phyloP scores from a whole-genome alignment of 441 rosid species.

The Adansonia rubrostipa region DNA sequence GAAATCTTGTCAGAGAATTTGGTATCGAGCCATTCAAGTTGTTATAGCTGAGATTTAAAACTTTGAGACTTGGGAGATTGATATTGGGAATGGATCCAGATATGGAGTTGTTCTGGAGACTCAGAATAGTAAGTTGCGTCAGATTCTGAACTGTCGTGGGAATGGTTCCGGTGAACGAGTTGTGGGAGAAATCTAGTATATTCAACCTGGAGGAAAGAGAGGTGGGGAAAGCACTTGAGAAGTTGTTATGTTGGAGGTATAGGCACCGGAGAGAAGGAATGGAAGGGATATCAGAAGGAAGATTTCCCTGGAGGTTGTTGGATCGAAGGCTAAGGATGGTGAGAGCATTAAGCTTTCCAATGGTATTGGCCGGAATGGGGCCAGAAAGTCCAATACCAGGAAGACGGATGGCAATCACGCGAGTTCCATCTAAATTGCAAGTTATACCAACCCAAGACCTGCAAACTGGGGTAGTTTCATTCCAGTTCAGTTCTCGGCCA shows the following conservation, averaged over 20 bases:
- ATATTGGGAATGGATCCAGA: conserved; percentile 46
- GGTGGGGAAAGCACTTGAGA: conserved; percentile 46
- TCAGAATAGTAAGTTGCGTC: conserved; percentile 42
- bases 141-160: conserved; percentile 43
- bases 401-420: conserved; percentile 50
- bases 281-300: conserved; percentile 57
- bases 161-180: conserved; percentile 58
- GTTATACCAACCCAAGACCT: conserved; percentile 60
- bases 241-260: conserved; percentile 58
- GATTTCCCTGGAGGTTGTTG: conserved; percentile 51
- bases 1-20: conserved; percentile 39
- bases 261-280: conserved; percentile 53
- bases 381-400: conserved; percentile 67
- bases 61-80: conserved; percentile 46
- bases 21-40: conserved; percentile 57
- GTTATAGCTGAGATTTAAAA: conserved; percentile 51
- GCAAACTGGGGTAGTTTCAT: conserved; percentile 47
- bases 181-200: conserved; percentile 57
- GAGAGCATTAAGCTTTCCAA: conserved; percentile 51
- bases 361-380: conserved; percentile 47
- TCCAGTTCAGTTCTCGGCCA: conserved; percentile 64
- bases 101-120: conserved; percentile 53
- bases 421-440: conserved; percentile 39
- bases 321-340: conserved; percentile 63
- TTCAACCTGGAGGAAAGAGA: conserved; percentile 41